Evolutionary conservation across 768 basidiomycete species (phyloP), one percentile per base, ranked within the genome.

Genomic region (Phanerodontia chrysosporium): DNA sequence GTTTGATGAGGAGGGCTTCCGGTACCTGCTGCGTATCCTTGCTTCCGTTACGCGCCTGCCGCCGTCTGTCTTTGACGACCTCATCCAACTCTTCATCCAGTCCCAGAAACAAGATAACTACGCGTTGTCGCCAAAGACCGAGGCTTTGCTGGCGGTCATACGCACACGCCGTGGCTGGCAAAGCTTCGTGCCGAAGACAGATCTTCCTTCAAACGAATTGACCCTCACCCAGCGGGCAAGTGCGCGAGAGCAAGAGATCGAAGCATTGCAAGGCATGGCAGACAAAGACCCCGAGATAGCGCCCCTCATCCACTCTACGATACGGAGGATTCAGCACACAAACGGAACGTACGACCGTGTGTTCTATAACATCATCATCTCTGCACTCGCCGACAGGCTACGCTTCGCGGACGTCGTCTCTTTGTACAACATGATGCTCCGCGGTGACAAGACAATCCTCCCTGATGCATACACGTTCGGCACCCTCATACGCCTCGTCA

Each of bases 381-480:
- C 52, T 18, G 32, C 39, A 3, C 22, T 53, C 18, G 36, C 21
- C 21, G 36, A 7, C 35, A 21, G 22, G 35, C 5, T 9, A 22
- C 30, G 52, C 22, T 53, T 42, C 36, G 52, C 32, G 12, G 52
- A 53, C 22, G n/a, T 16, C 35, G 39, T 53, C 39, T 25, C 52
- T 3, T 10, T 53, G n/a, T 53, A 53, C 39, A 36, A 25, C 9
- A 53, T 42, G 35, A 32, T 53, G 16, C 12, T 53, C 13, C 30
- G 30, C 2, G 35, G 52, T 12, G 24, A 36, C 22, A 36, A 8
- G 1, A 10, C 52, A 1, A 53, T 53, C 22, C 35, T 53, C 10
- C 52, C 52, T 22, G 36, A 53, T 22, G 52, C 35, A 1, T 53
- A 35, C 52, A 53, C 52, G 5, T 53, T 53, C 25, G 52, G 52